phyloP scores from a whole-genome alignment of 2,329 filamentous ascomycete genomes.

The Neoscytalidium dimidiatum region DNA sequence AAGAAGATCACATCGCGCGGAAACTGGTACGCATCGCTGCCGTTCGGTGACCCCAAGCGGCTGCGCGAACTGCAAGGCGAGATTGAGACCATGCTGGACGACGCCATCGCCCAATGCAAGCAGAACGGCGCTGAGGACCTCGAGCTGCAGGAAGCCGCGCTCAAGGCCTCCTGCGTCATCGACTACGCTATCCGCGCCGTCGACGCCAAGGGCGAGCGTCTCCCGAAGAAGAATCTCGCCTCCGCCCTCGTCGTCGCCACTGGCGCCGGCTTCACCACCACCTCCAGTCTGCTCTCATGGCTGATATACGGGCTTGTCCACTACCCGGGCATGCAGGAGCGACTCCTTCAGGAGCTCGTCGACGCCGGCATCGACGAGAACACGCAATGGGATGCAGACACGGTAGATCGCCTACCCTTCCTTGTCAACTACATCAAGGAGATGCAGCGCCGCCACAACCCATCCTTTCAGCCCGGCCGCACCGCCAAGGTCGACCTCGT shows the following conservation, averaged over 20 bases:
- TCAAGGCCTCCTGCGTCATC: slow-evolving; percentile 34
- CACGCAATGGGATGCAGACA: slow-evolving; percentile 38
- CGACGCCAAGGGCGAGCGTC: slow-evolving; percentile 57
- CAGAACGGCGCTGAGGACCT: slow-evolving; percentile 31
- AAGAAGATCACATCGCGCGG: slow-evolving; percentile 60
- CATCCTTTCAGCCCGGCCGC: slow-evolving; percentile 62
- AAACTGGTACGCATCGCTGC: slow-evolving; percentile 58
- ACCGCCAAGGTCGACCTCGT: slow-evolving; percentile 59
- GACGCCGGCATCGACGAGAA: slow-evolving; percentile 38
- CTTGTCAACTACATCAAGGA: slow-evolving; percentile 64
- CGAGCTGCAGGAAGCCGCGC: slow-evolving; percentile 39
- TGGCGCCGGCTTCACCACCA: slow-evolving; percentile 64
- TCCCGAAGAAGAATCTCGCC: slow-evolving; percentile 49
- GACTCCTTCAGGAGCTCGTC: slow-evolving; percentile 60
- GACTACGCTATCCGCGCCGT: slow-evolving; percentile 56
- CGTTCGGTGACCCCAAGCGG: slow-evolving; percentile 58
- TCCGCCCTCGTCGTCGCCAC: slow-evolving; percentile 53
- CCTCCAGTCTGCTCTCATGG: slow-evolving; percentile 60
- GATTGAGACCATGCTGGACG: slow-evolving; percentile 25
- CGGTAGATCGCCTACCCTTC: slow-evolving; percentile 46
- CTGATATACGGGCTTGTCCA: slow-evolving; percentile 55
- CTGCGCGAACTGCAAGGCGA: slow-evolving; percentile 35
- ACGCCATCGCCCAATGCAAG: slow-evolving; percentile 23
- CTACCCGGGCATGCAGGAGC: slow-evolving; percentile 59
- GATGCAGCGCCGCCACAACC: slow-evolving; percentile 61